Evolutionary conservation across 1,284 basidiomycete species (phyloP).

Genomic region (Chondrostereum purpureum): DNA sequence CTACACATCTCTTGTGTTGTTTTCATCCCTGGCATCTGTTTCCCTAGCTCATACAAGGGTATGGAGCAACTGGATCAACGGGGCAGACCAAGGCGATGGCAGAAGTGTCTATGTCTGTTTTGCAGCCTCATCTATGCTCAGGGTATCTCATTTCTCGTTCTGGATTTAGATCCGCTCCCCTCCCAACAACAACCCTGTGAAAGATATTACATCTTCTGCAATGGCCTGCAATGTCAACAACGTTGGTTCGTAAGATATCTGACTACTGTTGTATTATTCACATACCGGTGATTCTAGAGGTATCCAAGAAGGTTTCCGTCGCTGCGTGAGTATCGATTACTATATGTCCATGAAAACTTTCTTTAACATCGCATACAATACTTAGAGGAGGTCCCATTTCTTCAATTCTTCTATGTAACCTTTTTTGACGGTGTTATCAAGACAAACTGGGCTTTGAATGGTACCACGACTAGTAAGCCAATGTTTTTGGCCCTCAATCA

Average conservation of each 20-base stretch:
- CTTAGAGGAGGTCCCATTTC: too few relatives aligned
- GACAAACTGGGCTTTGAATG: slow-evolving; percentile 28
- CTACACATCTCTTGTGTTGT: slow-evolving; percentile 10
- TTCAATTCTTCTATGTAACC: too few relatives aligned
- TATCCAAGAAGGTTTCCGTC: slow-evolving; percentile 20
- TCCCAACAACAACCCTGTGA: slow-evolving; percentile 25
- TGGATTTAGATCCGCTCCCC: slow-evolving; percentile 22
- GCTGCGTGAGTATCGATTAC: slow-evolving; percentile 5
- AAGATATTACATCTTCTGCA: slow-evolving; percentile 22
- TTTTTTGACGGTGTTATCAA: too few relatives aligned
- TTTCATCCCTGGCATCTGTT: slow-evolving; percentile 16
- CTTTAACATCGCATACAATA: too few relatives aligned
- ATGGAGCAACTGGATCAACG: slow-evolving; percentile 28
- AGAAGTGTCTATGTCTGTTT: slow-evolving; percentile 20
- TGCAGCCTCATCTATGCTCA: neutral
- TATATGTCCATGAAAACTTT: too few relatives aligned
- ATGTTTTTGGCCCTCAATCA: neutral
- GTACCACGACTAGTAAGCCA: slow-evolving; percentile 23
- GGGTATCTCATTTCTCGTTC: neutral
- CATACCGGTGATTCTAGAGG: slow-evolving; percentile 11
- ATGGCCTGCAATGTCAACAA: slow-evolving; percentile 27
- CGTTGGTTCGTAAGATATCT: slow-evolving; percentile 13
- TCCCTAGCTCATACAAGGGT: slow-evolving; percentile 23
- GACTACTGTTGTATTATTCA: neutral
- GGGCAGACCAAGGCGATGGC: slow-evolving; percentile 25